A percentile compares a stretch with the other conserved stretches of the same genome.
These are phyloP conservation scores for Oryza longistaminata DNA, from an alignment of 176 grass and related monocot species.

Conservation along the genomic window DNA sequence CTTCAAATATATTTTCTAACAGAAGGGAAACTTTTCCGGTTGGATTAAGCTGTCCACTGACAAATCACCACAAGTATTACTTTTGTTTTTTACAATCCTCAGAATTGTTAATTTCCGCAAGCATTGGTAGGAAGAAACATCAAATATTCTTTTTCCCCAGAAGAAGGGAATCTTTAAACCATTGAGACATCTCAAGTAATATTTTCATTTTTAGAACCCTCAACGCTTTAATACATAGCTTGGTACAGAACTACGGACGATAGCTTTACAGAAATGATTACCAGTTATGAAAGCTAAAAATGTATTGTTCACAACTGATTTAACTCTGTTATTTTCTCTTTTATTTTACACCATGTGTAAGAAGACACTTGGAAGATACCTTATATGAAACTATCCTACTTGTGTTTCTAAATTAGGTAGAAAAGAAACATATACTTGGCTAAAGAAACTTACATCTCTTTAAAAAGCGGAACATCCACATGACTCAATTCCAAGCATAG, in stretches of 20 bases:
- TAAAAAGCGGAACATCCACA: constrained; percentile 75
- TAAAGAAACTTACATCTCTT: constrained; percentile 68
- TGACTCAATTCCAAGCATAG: constrained; percentile 95
- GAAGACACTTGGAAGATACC: background rate
- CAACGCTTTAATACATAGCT: background rate
- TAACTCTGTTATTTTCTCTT: background rate
- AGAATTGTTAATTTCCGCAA: background rate
- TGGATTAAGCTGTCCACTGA: background rate
- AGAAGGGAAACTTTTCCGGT: background rate
- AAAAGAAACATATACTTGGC: background rate
- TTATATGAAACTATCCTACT: constrained; percentile 12
- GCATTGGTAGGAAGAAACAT: background rate
- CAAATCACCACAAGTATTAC: background rate
- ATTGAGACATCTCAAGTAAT: background rate
- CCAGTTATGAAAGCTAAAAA: background rate
- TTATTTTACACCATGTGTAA: background rate
- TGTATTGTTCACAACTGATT: background rate
- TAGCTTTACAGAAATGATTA: background rate
- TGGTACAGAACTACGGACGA: background rate
- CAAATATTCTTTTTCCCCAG: background rate
- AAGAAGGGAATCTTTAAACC: background rate
- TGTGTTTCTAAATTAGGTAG: background rate
- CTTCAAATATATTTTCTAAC: background rate
- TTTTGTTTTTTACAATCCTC: background rate
- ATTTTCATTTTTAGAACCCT: background rate